Percentiles rank a stretch among this genome's conserved stretches.
These are phyloP conservation scores for Kodamaea derodonti DNA, from an alignment of 1,139 yeast genomes.

Conservation along the genomic window DNA sequence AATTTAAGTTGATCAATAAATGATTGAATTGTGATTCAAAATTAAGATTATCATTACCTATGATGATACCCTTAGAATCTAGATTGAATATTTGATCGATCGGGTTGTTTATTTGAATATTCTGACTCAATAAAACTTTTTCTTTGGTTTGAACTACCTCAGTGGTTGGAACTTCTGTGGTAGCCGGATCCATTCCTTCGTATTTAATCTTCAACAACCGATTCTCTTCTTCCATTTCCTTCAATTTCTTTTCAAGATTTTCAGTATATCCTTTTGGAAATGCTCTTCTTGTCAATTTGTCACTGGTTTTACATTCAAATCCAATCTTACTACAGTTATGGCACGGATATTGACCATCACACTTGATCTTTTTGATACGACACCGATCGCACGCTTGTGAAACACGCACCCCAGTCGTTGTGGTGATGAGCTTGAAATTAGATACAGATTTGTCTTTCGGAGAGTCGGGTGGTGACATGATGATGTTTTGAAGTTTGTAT, in stretches of 20 bases:
- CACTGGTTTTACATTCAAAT: slow-evolving; percentile 67
- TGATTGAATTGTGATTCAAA: slow-evolving; percentile 49
- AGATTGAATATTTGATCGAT: slow-evolving; percentile 48
- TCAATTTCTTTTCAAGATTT: slow-evolving; percentile 59
- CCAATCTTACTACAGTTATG: slow-evolving; percentile 61
- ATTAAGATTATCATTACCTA: slow-evolving; percentile 47
- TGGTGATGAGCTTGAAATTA: slow-evolving; percentile 38
- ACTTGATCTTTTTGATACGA: slow-evolving; percentile 69
- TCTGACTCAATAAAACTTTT: slow-evolving; percentile 2
- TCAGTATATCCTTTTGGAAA: slow-evolving; percentile 63
- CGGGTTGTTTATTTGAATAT: slow-evolving; percentile 40
- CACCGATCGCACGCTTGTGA: slow-evolving; percentile 83
- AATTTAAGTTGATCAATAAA: slow-evolving; percentile 40
- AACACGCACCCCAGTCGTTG: slow-evolving; percentile 45
- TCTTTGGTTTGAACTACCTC: slow-evolving; percentile 1
- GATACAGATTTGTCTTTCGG: slow-evolving; percentile 11
- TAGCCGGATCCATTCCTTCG: slow-evolving; percentile 5
- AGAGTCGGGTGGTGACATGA: slow-evolving; percentile 1
- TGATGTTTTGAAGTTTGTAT: neutral
- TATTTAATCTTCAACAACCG: slow-evolving; percentile 26
- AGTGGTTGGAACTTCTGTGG: slow-evolving; percentile 3
- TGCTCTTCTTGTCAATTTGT: slow-evolving; percentile 62
- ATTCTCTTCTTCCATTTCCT: slow-evolving; percentile 59
- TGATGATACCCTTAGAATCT: slow-evolving; percentile 42
- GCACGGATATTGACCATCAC: slow-evolving; percentile 73